Percentiles rank a stretch among this genome's conserved stretches.
These are phyloP conservation scores for Hygrophila difformis DNA, from an alignment of 257 asterid genomes.

Conservation along the genomic window DNA sequence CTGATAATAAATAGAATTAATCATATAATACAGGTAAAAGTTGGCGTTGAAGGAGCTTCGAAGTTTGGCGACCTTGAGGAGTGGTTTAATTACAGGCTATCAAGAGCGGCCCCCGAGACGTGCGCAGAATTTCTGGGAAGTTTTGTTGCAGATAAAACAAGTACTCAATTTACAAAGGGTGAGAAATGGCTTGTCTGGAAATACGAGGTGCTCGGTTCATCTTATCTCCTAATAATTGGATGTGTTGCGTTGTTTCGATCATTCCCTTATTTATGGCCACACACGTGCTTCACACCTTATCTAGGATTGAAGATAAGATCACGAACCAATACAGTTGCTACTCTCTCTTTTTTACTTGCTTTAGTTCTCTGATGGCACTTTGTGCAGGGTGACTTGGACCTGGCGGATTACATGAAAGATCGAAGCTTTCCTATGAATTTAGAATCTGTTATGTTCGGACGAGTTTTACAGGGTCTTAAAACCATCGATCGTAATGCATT, in stretches of 20 bases:
- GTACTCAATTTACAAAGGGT: slow-evolving; percentile 63
- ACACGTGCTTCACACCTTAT: no score
- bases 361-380: slow-evolving; percentile 12
- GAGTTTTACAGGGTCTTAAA: slow-evolving; percentile 58
- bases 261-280: background rate
- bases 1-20: no score
- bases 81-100: slow-evolving; percentile 89
- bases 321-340: no score
- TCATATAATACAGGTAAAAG: slow-evolving; percentile 67
- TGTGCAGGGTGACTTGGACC: slow-evolving; percentile 83
- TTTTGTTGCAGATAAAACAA: slow-evolving; percentile 68
- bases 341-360: no score
- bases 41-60: slow-evolving; percentile 82
- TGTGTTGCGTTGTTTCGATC: background rate
- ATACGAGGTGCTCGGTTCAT: slow-evolving; percentile 60
- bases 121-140: slow-evolving; percentile 96
- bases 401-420: slow-evolving; percentile 81
- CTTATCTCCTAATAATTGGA: background rate
- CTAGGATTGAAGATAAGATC: background rate
- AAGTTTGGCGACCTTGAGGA: slow-evolving; percentile 93
- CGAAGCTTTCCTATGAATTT: slow-evolving; percentile 77
- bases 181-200: slow-evolving; percentile 99
- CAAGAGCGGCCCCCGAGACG: slow-evolving; percentile 94
- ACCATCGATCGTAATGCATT: slow-evolving; percentile 70
- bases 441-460: slow-evolving; percentile 84